Evolutionary conservation across 345 rosid genomes (phyloP), one percentile per base, ranked within the genome.

Genomic region (Camelina hispida): DNA sequence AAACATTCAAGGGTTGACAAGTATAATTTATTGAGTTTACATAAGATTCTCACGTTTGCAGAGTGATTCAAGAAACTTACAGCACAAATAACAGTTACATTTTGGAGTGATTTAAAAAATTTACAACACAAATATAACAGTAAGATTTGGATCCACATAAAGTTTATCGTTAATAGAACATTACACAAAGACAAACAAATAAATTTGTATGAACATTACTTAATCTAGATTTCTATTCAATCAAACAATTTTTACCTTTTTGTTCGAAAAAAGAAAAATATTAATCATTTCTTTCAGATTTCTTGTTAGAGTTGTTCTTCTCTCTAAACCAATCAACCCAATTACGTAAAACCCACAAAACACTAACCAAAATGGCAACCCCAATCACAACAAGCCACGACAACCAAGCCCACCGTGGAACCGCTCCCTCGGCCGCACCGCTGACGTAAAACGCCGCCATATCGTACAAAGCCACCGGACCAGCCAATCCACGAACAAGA

Each of bases 361-460:
- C 37, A 79, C 97, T 89, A 65, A 83, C 81, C 71, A 84, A 44
- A 35, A 88, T 85, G 58, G 90, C 96, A 18, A 68, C 60, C 1
- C 60, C 84, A 67, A 81, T 87, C 43, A 94, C 87, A 73, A 84
- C 61, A 47, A 86, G 80, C 98, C 98, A 89, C 55, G 96, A 94
- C n/a, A 74, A 8, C 98, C 98, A 85, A 59, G 84, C 93, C 98
- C 98, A 94, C 70, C 48, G 56, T 7, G 96, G 95, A 67, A 91
- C 44, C 53, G 72, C 74, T 79, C 70, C 77, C 5, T 73, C 74
- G 35, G 78, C 87, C 40, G 60, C 82, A 9, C 86, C 89, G 5
- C 77, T 82, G 0, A 73, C 44, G 60, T 87, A 91, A 56, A 82
- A 85, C 32, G 71, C 40, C 58, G 78, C 85, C 86, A 91, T 84